Conservation (phyloP, 257 asterid species). For the Plantago elongata region DNA sequence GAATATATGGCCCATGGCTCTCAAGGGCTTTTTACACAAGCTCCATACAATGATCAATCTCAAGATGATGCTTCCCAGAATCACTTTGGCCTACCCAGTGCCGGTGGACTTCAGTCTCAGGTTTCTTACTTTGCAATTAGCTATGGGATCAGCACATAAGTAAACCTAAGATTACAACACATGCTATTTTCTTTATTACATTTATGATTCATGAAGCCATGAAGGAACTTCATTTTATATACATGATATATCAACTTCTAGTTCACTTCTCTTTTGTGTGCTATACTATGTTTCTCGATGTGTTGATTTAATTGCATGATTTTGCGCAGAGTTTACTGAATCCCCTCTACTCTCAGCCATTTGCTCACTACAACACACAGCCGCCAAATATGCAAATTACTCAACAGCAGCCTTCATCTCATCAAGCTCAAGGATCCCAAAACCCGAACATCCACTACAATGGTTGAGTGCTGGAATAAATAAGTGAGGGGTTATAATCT, state of each 20-base stretch:
- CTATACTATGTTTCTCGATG: conserved; percentile 1
- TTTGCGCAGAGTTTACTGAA: conserved; percentile 55
- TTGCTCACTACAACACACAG: conserved; percentile 64
- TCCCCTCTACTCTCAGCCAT: conserved; percentile 87
- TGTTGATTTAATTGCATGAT: conserved; percentile 15
- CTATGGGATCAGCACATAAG: neutral
- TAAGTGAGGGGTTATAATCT: conserved; percentile 31
- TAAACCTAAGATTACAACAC: no score
- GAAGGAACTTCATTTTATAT: neutral
- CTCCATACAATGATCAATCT: conserved; percentile 72
- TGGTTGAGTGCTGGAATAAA: conserved; percentile 37
- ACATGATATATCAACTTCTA: no score
- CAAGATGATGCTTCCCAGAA: conserved; percentile 80
- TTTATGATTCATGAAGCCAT: no score
- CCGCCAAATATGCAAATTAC: conserved; percentile 55
- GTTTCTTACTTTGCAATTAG: conserved; percentile 26
- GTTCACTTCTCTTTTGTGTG: neutral
- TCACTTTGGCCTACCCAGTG: conserved; percentile 60
- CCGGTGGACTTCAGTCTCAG: conserved; percentile 80
- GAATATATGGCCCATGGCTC: conserved; percentile 93
- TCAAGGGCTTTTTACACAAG: conserved; percentile 90
- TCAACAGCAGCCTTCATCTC: conserved; percentile 63
- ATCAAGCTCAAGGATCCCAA: conserved; percentile 71
- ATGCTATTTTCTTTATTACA: no score
- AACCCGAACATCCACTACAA: conserved; percentile 74